Percentiles rank a stretch among this genome's conserved stretches.
Evolutionary conservation across 1,139 yeast species (phyloP).

Genomic region (Citeromyces siamensis): DNA sequence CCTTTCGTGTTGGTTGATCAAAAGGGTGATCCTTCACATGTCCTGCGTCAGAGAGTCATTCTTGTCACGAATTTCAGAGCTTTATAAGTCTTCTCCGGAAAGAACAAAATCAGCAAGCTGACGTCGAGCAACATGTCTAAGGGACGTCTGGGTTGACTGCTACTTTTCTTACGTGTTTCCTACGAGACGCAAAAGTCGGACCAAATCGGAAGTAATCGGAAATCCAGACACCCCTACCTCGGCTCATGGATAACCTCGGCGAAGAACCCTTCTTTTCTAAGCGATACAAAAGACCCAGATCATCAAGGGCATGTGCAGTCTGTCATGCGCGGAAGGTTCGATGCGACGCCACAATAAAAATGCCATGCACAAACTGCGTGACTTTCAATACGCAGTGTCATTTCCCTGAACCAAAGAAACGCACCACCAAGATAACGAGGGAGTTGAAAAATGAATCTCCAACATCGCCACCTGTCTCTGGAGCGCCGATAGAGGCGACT

Average conservation of each 20-base stretch:
- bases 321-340: constrained; percentile 43
- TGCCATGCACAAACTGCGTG: constrained; percentile 42
- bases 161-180: too few species aligned
- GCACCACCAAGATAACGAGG: neutral
- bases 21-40: too few species aligned
- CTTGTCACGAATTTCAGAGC: too few species aligned
- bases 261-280: constrained; percentile 12
- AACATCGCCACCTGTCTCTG: neutral
- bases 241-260: neutral
- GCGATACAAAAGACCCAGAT: constrained; percentile 37
- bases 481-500: constrained; percentile 4
- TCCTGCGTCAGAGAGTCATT: too few species aligned
- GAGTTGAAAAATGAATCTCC: neutral
- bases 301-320: constrained; percentile 38
- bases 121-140: too few species aligned
- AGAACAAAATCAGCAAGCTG: too few species aligned
- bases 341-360: constrained; percentile 36
- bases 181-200: too few species aligned
- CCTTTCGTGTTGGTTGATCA: too few species aligned
- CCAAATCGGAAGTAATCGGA: too few species aligned
- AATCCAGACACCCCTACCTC: too few species aligned
- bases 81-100: too few species aligned
- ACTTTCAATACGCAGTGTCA: constrained; percentile 40
- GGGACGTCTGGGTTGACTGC: too few species aligned
- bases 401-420: constrained; percentile 34